A percentile compares a stretch with the other conserved stretches of the same genome.
These are phyloP conservation scores for Cyclotella baltica DNA, from an alignment of 108 stramenopile species.

Conservation along the genomic window DNA sequence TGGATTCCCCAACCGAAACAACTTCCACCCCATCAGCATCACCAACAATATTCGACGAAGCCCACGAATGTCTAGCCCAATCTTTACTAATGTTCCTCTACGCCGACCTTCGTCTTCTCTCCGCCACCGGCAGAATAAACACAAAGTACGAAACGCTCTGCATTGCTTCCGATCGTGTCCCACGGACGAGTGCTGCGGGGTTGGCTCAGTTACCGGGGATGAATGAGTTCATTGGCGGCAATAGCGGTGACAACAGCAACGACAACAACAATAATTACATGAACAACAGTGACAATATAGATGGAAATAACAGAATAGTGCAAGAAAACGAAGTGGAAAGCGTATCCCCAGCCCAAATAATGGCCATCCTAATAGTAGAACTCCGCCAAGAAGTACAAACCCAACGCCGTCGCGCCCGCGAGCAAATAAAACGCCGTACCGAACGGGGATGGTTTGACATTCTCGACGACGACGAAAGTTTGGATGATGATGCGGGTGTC, in stretches of 20 bases:
- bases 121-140: conserved; percentile 69
- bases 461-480: conserved; percentile 27
- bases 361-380: conserved; percentile 77
- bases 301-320: too few relatives aligned
- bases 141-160: conserved; percentile 69
- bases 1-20: background rate
- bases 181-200: conserved; percentile 42
- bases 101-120: conserved; percentile 70
- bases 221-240: too few relatives aligned
- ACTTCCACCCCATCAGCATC: background rate
- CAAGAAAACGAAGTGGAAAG: conserved; percentile 30
- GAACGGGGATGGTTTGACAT: conserved; percentile 17
- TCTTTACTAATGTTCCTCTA: conserved; percentile 67
- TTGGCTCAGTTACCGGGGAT: conserved; percentile 35
- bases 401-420: conserved; percentile 32
- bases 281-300: too few relatives aligned
- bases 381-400: conserved; percentile 57
- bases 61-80: conserved; percentile 66
- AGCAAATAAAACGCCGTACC: conserved; percentile 31
- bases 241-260: too few relatives aligned
- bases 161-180: conserved; percentile 63
- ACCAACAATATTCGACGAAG: conserved; percentile 52
- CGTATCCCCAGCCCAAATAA: conserved; percentile 64
- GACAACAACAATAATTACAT: too few relatives aligned
- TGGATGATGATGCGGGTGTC: conserved; percentile 45